Evolutionary conservation across 1,139 yeast species (phyloP), one percentile per base, ranked within the genome.

Genomic region (Fermentozyma sake): DNA sequence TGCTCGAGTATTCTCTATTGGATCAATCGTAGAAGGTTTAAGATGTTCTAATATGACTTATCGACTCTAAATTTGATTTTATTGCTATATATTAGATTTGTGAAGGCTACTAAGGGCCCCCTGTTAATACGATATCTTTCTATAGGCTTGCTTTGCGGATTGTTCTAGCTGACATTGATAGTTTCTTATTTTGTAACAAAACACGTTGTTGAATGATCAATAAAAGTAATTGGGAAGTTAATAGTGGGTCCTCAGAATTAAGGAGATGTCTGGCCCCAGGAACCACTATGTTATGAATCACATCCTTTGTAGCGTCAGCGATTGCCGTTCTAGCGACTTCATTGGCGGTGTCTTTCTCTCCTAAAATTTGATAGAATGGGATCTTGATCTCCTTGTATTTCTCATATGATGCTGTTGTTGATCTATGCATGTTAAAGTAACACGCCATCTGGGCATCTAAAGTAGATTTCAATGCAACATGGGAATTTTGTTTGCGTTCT

Each of bases 341-440:
- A 3, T 14, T 14, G 21, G 37, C 30, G 5, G 29, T 20, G 20
- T 41, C 46, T 6, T 16, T 12, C 10, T 35, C 35, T 6, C 37
- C 30, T 4, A 27, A 28, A 12, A 42, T 19, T 9, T 28, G 33
- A 26, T 32, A 40, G n/a, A 38, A 37, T 3, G 46, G 44, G 7
- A 31, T 20, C 8, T 16, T 22, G 4, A 42, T 32, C 16, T 22
- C 17, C n/a, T n/a, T n/a, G n/a, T n/a, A n/a, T n/a, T n/a, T n/a
- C n/a, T n/a, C n/a, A n/a, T n/a, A n/a, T n/a, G n/a, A n/a, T n/a
- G n/a, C n/a, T n/a, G n/a, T n/a, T n/a, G n/a, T n/a, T n/a, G n/a
- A n/a, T 10, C 13, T 16, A 16, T 16, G 16, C 13, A 12, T 24
- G 15, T 30, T 18, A 6, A 8, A 7, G 8, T 31, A 33, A 5